Evolutionary conservation across 345 rosid species (phyloP).

Genomic region (Pugionium dolabratum): DNA sequence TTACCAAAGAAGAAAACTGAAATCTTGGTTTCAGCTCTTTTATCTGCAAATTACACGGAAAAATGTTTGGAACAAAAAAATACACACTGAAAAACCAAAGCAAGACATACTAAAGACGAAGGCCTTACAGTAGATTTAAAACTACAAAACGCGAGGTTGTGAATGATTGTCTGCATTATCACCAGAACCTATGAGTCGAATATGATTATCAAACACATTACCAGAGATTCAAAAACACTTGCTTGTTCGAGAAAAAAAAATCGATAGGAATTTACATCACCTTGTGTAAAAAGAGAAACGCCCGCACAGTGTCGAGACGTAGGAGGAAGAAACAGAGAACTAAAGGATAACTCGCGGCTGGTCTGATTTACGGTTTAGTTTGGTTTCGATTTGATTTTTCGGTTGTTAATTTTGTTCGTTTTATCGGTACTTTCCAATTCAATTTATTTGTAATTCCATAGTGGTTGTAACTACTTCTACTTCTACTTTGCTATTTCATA

Average conservation of each 20-base stretch:
- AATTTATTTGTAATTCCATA: background rate
- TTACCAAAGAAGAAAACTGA: constrained; percentile 38
- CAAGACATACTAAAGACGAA: background rate
- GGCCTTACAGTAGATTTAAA: constrained; percentile 28
- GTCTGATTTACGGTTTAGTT: constrained; percentile 1
- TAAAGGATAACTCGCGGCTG: constrained; percentile 9
- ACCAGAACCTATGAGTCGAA: background rate
- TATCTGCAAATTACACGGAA: constrained; percentile 39
- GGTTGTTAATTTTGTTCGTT: no score
- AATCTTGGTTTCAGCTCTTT: constrained; percentile 37
- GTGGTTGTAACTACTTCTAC: no score
- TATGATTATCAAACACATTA: background rate
- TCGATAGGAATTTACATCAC: background rate
- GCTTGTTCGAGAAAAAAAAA: background rate
- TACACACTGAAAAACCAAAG: background rate
- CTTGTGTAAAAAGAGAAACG: background rate
- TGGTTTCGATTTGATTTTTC: background rate
- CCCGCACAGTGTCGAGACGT: background rate
- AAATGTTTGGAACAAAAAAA: background rate
- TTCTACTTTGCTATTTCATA: no score
- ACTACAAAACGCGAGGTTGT: constrained; percentile 28
- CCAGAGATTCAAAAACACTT: background rate
- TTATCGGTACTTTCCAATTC: background rate
- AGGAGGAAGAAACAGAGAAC: constrained; percentile 9
- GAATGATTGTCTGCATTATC: constrained; percentile 34